Evolutionary conservation across 768 basidiomycete species (phyloP).

Genomic region (Russula emetica): DNA sequence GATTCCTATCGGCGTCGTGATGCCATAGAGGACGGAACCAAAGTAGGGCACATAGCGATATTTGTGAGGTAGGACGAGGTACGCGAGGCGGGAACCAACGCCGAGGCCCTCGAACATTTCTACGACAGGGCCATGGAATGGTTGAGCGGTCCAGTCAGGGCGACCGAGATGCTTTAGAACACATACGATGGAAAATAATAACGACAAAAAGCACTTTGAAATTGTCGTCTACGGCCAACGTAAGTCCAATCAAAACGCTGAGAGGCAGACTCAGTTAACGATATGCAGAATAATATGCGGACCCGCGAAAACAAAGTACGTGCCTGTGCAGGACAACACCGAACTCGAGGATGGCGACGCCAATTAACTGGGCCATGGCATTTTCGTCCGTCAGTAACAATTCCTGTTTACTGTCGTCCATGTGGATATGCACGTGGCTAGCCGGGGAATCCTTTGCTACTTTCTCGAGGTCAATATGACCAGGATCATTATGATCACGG

Average conservation of each 20-base stretch:
- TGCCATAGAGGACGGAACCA: slow-evolving; percentile 62
- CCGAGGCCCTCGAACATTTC: slow-evolving; percentile 95
- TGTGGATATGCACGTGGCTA: slow-evolving; percentile 33
- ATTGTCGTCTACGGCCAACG: slow-evolving; percentile 78
- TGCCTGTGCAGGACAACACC: slow-evolving; percentile 85
- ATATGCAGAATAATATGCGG: not conserved
- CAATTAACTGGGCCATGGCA: slow-evolving; percentile 67
- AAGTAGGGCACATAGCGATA: slow-evolving; percentile 55
- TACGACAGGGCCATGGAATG: slow-evolving; percentile 32
- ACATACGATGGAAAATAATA: slow-evolving; percentile 86
- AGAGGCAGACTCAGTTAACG: not conserved
- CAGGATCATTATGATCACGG: not conserved
- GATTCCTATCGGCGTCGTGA: slow-evolving; percentile 85
- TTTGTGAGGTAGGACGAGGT: slow-evolving; percentile 52
- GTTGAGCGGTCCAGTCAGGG: not conserved
- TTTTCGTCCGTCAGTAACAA: slow-evolving; percentile 35
- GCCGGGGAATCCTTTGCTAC: not conserved
- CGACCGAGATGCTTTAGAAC: not conserved
- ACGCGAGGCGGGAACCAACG: slow-evolving; percentile 84
- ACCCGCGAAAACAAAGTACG: not conserved
- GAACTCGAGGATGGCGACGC: slow-evolving; percentile 89
- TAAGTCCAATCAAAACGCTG: slow-evolving; percentile 83
- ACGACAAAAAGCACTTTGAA: slow-evolving; percentile 90
- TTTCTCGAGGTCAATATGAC: not conserved
- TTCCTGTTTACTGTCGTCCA: slow-evolving; percentile 22